Percentiles rank a stretch among this genome's conserved stretches.
These are phyloP conservation scores for Colletotrichum lentis DNA, from an alignment of 2,329 filamentous ascomycete genomes.

Conservation along the genomic window DNA sequence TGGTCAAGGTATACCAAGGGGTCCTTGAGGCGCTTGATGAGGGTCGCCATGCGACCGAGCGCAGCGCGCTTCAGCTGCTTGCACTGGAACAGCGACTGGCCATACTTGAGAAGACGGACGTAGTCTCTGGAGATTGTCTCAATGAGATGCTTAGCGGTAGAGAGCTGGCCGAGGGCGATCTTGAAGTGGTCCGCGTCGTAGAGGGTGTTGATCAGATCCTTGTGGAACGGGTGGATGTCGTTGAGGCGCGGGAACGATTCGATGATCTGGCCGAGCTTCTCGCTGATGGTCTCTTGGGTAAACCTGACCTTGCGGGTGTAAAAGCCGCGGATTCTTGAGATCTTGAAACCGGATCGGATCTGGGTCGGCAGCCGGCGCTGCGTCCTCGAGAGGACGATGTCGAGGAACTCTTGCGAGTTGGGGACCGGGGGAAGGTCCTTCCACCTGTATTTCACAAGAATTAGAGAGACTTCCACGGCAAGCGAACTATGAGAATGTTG, in stretches of 20 bases:
- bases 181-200: constrained; percentile 99
- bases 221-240: constrained; percentile 90
- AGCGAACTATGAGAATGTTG: too few species aligned
- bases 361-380: constrained; percentile 93
- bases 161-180: constrained; percentile 94
- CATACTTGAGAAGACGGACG: constrained; percentile 84
- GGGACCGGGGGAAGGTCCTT: constrained; percentile 88
- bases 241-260: constrained; percentile 91
- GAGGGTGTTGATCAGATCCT: constrained; percentile 92
- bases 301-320: constrained; percentile 87
- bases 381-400: constrained; percentile 93
- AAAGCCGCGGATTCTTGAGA: constrained; percentile 71
- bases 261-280: constrained; percentile 90
- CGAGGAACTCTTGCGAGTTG: constrained; percentile 93
- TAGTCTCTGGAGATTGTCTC: constrained; percentile 97
- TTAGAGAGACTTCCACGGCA: constrained; percentile 1
- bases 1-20: constrained; percentile 59
- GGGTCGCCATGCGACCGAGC: constrained; percentile 96
- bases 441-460: constrained; percentile 52
- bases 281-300: constrained; percentile 94
- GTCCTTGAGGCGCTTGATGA: constrained; percentile 93
- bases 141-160: constrained; percentile 94
- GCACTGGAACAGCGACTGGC: constrained; percentile 96
- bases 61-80: constrained; percentile 98
- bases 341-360: constrained; percentile 94